Conservation (phyloP, 2,329 filamentous ascomycete genomes). For the Paecilomyces fulvus region DNA sequence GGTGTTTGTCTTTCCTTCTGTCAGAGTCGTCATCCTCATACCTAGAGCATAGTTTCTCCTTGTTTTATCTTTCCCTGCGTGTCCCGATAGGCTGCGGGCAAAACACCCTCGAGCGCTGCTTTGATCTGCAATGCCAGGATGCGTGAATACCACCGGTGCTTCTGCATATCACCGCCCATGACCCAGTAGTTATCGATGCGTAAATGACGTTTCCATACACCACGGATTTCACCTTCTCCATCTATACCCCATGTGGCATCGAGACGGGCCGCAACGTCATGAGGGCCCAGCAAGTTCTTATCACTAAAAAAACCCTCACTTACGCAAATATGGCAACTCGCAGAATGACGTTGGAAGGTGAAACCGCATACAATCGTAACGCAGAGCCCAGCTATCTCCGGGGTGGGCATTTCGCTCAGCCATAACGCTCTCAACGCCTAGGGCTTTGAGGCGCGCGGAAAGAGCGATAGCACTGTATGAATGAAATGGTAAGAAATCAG, state of each 20-base stretch:
- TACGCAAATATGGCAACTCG: slow-evolving; percentile 28
- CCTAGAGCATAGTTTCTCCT: too few species aligned
- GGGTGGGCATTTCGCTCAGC: slow-evolving; percentile 34
- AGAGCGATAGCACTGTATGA: slow-evolving; percentile 28
- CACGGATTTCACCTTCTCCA: slow-evolving; percentile 35
- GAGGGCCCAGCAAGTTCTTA: slow-evolving; percentile 11
- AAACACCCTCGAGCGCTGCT: slow-evolving; percentile 17
- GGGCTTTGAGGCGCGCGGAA: slow-evolving; percentile 37
- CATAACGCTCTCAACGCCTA: slow-evolving; percentile 35
- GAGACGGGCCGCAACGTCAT: slow-evolving; percentile 30
- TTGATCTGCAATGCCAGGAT: slow-evolving; percentile 42
- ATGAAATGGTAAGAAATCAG: background rate
- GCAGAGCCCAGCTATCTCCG: slow-evolving; percentile 39
- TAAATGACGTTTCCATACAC: slow-evolving; percentile 29
- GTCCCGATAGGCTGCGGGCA: slow-evolving; percentile 26
- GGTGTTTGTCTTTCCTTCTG: too few species aligned
- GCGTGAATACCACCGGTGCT: slow-evolving; percentile 33
- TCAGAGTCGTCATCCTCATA: too few species aligned
- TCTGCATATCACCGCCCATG: slow-evolving; percentile 37
- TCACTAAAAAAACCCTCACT: slow-evolving; percentile 2
- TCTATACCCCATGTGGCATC: slow-evolving; percentile 37
- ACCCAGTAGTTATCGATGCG: slow-evolving; percentile 32
- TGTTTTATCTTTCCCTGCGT: background rate
- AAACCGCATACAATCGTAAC: slow-evolving; percentile 39
- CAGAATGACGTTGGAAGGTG: slow-evolving; percentile 31